These are phyloP conservation scores for Aurantiochytrium sp. DNA, from an alignment of 108 stramenopile genomes.

Conservation along the genomic window DNA sequence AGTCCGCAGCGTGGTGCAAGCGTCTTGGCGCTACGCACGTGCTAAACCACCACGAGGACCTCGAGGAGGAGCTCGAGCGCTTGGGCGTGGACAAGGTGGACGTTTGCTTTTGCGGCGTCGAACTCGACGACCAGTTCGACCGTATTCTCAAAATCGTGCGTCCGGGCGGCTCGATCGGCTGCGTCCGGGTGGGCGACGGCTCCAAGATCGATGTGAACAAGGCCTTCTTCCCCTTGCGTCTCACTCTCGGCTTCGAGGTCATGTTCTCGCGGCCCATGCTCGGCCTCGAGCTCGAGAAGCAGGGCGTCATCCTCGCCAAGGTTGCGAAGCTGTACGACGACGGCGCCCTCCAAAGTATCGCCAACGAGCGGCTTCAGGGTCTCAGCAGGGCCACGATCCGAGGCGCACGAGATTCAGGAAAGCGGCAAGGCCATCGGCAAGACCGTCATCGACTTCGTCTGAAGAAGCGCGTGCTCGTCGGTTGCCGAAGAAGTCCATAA, in stretches of 20 bases:
- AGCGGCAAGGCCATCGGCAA: neutral
- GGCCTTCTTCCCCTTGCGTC: neutral
- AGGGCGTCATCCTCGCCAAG: neutral
- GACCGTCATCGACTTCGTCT: neutral
- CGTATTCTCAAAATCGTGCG: neutral
- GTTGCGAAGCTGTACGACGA: neutral
- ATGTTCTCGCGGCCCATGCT: slow-evolving; percentile 25
- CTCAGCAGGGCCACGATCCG: neutral
- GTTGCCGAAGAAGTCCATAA: no score
- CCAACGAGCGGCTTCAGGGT: neutral
- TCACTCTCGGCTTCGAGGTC: neutral
- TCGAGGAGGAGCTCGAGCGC: neutral
- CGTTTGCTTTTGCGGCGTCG: neutral
- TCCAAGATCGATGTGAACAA: neutral
- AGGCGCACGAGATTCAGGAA: neutral
- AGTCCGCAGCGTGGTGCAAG: slow-evolving; percentile 6
- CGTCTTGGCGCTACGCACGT: neutral
- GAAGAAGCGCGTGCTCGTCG: no score
- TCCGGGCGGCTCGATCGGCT: neutral
- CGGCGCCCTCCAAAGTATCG: neutral
- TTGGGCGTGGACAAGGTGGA: slow-evolving; percentile 3
- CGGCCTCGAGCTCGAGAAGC: neutral
- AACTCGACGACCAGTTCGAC: neutral
- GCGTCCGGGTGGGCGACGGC: neutral
- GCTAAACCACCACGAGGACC: neutral